Base-by-base conservation (phyloP, 805 yeast genomes). In the Ogataea zsoltii region DNA sequence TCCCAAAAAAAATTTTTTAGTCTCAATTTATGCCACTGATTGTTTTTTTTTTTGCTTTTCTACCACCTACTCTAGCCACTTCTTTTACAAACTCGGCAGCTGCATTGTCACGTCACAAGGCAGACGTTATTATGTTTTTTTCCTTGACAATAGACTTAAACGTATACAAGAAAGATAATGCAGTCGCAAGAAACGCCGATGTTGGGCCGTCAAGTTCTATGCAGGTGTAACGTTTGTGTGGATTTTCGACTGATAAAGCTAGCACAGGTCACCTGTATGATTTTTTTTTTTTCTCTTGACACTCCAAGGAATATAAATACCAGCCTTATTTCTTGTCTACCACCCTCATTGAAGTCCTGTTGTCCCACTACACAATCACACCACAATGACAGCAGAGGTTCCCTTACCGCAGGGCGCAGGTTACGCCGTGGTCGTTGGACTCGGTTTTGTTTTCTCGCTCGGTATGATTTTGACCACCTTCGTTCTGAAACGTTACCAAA, bases 401-500 rank as follows among this genome's bases (percentile, higher is more conserved):
- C 58, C 58, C 9, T 49, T 64, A 30, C 80, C 88, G 2, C 86
- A 88, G 65, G 85, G 89, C 31, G 89, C 86, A 2, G 96, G 97
- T 7, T 89, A 89, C 58, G 96, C 88, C 16, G 83, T 89, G 42
- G 87, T 90, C 18, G 84, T 88, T 15, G 97, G 96, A 16, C 74
- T 90, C n/a, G 96, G 97, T 34, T 76, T 82, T 33, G 82, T 82
- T 16, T 88, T 88, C 61, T 61, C 75, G 16, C 46, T 62, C 2
- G 91, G 88, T 46, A 90, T 90, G 96, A 80, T 89, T 58, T 60
- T 76, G 35, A 83, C 86, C 43, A 88, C 96, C 0, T 75, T 70
- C 39, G 73, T 86, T 48, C 71, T 89, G 35, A 78, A 80, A 54
- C 74, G 96, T 38, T 91, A 90, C 65, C 91, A 88, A 61, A 79